Conservation (phyloP, 1,139 yeast species). For the Candida gigantensis region DNA sequence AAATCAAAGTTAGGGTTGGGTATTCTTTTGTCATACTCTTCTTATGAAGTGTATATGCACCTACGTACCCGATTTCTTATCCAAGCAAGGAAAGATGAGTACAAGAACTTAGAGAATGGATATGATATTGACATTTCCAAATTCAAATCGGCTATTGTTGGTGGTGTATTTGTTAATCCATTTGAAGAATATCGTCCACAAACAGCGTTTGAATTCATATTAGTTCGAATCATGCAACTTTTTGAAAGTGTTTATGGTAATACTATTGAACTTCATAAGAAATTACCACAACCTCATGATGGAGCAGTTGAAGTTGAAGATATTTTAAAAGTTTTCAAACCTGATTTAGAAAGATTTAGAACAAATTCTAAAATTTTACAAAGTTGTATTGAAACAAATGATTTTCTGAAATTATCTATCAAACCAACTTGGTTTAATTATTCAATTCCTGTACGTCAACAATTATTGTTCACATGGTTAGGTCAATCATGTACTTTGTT, state of each 20-base stretch:
- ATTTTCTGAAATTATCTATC: constrained; percentile 19
- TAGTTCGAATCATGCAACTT: constrained; percentile 69
- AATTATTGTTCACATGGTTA: constrained; percentile 80
- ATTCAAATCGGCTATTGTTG: constrained; percentile 56
- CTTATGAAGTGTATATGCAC: constrained; percentile 67
- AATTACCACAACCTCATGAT: constrained; percentile 46
- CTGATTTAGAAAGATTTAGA: constrained; percentile 52
- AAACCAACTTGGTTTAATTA: constrained; percentile 11
- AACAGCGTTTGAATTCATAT: constrained; percentile 80
- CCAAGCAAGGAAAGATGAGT: constrained; percentile 48
- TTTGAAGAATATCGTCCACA: constrained; percentile 90
- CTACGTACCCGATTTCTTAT: constrained; percentile 58
- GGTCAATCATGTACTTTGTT: constrained; percentile 88
- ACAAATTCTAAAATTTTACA: constrained; percentile 32
- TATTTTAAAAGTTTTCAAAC: constrained; percentile 57
- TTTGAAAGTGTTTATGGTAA: constrained; percentile 70
- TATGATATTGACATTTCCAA: constrained; percentile 26
- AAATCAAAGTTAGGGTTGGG: constrained; percentile 52
- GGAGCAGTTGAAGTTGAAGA: constrained; percentile 49
- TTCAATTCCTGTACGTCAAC: constrained; percentile 37
- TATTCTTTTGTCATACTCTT: constrained; percentile 60
- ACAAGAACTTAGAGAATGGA: constrained; percentile 15
- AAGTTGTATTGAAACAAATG: constrained; percentile 24
- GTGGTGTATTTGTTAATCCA: constrained; percentile 87
- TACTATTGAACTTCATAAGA: constrained; percentile 45